Evolutionary conservation across 2,329 filamentous ascomycete species (phyloP).

Genomic region (Nemania diffusa): DNA sequence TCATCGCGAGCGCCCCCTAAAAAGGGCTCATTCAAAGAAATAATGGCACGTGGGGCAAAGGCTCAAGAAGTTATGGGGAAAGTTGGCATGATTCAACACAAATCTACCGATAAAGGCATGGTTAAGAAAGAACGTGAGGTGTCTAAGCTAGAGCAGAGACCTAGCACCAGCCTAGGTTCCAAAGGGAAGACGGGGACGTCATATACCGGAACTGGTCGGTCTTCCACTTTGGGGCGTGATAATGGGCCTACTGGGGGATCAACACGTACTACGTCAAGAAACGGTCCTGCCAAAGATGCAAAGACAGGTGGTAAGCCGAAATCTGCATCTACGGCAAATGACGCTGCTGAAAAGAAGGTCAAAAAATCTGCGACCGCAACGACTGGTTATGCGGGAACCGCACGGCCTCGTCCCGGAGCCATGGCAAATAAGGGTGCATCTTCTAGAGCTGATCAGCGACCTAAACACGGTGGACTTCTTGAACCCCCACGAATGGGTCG

Average conservation of each 20-base stretch:
- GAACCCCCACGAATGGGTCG: constrained; percentile 50
- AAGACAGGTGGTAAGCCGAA: constrained; percentile 45
- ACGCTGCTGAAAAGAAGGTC: constrained; percentile 64
- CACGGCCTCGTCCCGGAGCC: constrained; percentile 64
- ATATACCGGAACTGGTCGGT: constrained; percentile 43
- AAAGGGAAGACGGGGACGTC: constrained; percentile 46
- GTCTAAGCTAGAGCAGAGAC: constrained; percentile 57
- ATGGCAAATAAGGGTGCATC: constrained; percentile 46
- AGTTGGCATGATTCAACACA: constrained; percentile 79
- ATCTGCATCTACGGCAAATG: constrained; percentile 47
- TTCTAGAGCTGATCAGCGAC: constrained; percentile 33
- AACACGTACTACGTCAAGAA: constrained; percentile 37
- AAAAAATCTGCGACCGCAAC: constrained; percentile 72
- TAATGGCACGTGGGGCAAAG: constrained; percentile 76
- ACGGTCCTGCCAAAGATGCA: constrained; percentile 39
- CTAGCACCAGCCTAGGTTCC: constrained; percentile 40
- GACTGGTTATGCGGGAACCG: constrained; percentile 73
- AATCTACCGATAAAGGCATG: constrained; percentile 72
- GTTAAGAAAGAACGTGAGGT: constrained; percentile 65
- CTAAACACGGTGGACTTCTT: constrained; percentile 48
- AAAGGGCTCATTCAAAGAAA: constrained; percentile 79
- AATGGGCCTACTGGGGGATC: constrained; percentile 30
- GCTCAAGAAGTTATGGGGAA: constrained; percentile 70
- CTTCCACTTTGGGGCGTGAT: constrained; percentile 38
- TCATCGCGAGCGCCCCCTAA: constrained; percentile 65